phyloP scores from a whole-genome alignment of 2,329 filamentous ascomycete species.

The Knufia petricola region DNA sequence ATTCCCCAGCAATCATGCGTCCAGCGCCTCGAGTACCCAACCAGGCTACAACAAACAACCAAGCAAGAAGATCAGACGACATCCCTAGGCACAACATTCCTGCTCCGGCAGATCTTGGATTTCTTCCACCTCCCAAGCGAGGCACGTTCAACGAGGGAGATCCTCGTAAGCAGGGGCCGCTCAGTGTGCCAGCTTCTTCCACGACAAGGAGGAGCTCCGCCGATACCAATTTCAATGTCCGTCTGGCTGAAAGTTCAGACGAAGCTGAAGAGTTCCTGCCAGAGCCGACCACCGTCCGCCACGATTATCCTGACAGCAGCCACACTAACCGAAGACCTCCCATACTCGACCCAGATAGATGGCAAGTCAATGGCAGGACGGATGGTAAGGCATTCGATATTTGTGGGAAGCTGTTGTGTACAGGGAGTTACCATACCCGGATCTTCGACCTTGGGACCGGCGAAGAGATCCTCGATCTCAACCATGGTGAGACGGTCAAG shows the following conservation, averaged over 20 bases:
- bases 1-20: slow-evolving; percentile 1
- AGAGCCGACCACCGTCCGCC: slow-evolving; percentile 43
- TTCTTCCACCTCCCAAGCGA: slow-evolving; percentile 28
- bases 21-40: background rate
- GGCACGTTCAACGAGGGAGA: slow-evolving; percentile 18
- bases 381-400: slow-evolving; percentile 80
- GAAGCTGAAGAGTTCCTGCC: slow-evolving; percentile 37
- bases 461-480: slow-evolving; percentile 67
- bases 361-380: slow-evolving; percentile 72
- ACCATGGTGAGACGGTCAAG: slow-evolving; percentile 76
- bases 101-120: slow-evolving; percentile 14
- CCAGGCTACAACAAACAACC: background rate
- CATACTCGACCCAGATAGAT: slow-evolving; percentile 58
- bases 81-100: background rate
- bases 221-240: slow-evolving; percentile 10
- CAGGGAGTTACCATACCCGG: slow-evolving; percentile 74
- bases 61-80: slow-evolving; percentile 1
- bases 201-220: slow-evolving; percentile 9
- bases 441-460: slow-evolving; percentile 82
- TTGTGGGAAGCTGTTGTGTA: slow-evolving; percentile 78
- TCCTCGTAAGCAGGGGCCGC: slow-evolving; percentile 10
- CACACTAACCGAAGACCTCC: slow-evolving; percentile 78
- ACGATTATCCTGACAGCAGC: slow-evolving; percentile 73
- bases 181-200: slow-evolving; percentile 13
- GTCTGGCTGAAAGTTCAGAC: slow-evolving; percentile 39